Evolutionary conservation across 2,329 filamentous ascomycete genomes (phyloP), one percentile per base, ranked within the genome.

Genomic region (Atkinsonella texensis): DNA sequence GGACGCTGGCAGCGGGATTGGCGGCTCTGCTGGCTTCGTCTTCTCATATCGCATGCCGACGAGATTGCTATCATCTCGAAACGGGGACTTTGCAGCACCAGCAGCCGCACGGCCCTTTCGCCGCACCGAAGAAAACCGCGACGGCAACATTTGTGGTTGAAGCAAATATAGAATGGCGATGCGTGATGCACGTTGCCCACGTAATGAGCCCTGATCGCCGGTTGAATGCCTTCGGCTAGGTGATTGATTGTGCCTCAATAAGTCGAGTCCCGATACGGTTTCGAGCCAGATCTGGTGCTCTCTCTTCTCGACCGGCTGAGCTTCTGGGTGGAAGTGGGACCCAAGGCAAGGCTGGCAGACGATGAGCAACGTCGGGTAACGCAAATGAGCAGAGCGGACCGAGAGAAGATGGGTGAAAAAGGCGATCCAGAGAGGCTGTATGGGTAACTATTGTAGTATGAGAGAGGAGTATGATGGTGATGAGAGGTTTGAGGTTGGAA

Each of bases 31-130:
- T 58, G 76, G 73, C 48, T 74, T 67, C 38, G 77, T 79, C 64
- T 82, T 74, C 61, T 84, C 80, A 67, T 84, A 83, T 53, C 77
- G 75, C 51, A 83, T 60, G 46, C 73, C 74, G 53, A 82, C 70
- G 58, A 82, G 63, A 56, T 64, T 67, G 42, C 69, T 65, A 57
- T 78, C 76, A 59, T 75, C 73, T 54, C 72, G 68, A 59, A 77
- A 65, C 35, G 62, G 61, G 17, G 60, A 54, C 53, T 58, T 62
- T 43, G 58, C 58, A 17, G 18, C 31, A 39, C 39, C 40, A 54
- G 66, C 61, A 52, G 64, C 57, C 18, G 71, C 63, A 55, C 66
- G 65, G 56, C 62, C 65, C 59, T 63, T 72, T 56, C 68, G 64
- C 57, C 74, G 71, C 60, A 70, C 62, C 57, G 68, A 75, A 53